Evolutionary conservation across 1,284 basidiomycete species (phyloP).

Genomic region (Ceratobasidium sp.): DNA sequence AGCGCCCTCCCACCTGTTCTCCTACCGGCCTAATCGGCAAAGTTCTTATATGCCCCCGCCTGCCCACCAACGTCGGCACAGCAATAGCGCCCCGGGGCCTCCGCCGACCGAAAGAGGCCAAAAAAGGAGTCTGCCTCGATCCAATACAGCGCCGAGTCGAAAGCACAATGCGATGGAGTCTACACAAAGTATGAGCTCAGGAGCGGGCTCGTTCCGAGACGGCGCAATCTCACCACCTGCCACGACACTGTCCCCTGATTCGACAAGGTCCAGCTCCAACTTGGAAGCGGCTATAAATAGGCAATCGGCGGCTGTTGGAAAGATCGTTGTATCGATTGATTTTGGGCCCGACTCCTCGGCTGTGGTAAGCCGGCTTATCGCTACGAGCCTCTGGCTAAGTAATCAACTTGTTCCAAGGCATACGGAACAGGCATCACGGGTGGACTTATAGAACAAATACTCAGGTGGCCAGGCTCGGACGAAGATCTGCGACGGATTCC

Average conservation of each 20-base stretch:
- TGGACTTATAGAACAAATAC: slow-evolving; percentile 72
- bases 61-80: not conserved
- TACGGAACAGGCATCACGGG: slow-evolving; percentile 77
- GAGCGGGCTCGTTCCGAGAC: not conserved
- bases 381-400: not conserved
- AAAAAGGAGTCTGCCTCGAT: not conserved
- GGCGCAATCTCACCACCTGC: slow-evolving; percentile 14
- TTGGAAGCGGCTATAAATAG: slow-evolving; percentile 13
- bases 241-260: not conserved
- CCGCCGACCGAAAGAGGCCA: not conserved
- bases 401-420: slow-evolving; percentile 52
- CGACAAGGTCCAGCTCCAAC: not conserved
- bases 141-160: not conserved
- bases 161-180: not conserved
- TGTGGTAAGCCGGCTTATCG: slow-evolving; percentile 61
- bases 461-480: slow-evolving; percentile 77
- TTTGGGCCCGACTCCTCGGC: slow-evolving; percentile 87
- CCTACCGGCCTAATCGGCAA: slow-evolving; percentile 20
- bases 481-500: slow-evolving; percentile 83
- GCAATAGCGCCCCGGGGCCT: not conserved
- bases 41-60: not conserved
- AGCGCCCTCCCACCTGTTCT: not conserved
- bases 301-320: slow-evolving; percentile 40
- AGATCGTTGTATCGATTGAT: slow-evolving; percentile 77
- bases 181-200: not conserved